phyloP scores from a whole-genome alignment of 306 rosid genomes.

The Prunus fruticosa region DNA sequence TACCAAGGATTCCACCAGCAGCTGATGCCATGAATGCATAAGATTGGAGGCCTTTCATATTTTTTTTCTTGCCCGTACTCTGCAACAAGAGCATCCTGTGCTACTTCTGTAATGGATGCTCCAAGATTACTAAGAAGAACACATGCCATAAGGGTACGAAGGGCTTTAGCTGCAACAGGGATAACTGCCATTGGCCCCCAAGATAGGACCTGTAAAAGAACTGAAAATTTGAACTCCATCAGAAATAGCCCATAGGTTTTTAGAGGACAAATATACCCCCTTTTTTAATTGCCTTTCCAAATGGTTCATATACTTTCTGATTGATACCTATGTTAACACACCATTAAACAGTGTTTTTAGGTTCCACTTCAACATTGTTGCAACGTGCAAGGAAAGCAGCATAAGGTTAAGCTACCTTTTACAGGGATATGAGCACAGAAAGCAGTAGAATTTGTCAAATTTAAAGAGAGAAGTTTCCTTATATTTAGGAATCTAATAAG shows the following conservation, averaged over 20 bases:
- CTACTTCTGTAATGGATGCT: slow-evolving; percentile 86
- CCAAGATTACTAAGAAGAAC: slow-evolving; percentile 85
- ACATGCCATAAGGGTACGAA: slow-evolving; percentile 51
- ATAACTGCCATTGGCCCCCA: slow-evolving; percentile 73
- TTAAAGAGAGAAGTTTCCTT: background rate
- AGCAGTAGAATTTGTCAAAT: background rate
- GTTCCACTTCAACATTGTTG: background rate
- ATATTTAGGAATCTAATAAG: background rate
- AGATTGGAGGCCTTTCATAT: slow-evolving; percentile 68
- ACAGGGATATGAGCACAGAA: background rate
- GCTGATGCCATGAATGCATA: slow-evolving; percentile 87
- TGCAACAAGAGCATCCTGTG: slow-evolving; percentile 90
- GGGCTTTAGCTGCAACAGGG: slow-evolving; percentile 53
- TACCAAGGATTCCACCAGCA: slow-evolving; percentile 82
- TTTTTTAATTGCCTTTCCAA: background rate
- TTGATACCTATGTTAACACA: background rate
- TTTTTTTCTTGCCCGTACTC: slow-evolving; percentile 74
- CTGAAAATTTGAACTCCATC: slow-evolving; percentile 50
- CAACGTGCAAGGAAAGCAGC: background rate
- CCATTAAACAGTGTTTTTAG: background rate
- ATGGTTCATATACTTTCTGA: background rate
- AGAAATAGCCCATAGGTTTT: slow-evolving; percentile 4
- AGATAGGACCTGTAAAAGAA: slow-evolving; percentile 72
- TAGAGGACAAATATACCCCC: background rate
- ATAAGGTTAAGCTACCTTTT: background rate